phyloP scores from a whole-genome alignment of 169 alveolate species.

The Plasmodium coatneyi region DNA sequence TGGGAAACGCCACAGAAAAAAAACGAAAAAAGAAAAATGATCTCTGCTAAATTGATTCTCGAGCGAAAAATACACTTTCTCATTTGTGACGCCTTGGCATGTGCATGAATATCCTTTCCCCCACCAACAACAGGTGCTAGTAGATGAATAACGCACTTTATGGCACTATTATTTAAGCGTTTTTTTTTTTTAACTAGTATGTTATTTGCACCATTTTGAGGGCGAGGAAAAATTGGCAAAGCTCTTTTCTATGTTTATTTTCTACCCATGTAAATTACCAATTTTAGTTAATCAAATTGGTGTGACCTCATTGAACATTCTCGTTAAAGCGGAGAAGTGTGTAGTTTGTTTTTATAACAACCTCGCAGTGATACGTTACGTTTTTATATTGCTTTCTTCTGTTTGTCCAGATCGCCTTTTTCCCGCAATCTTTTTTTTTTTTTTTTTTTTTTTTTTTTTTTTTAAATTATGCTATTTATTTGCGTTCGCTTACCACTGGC shows the following conservation, averaged over 20 bases:
- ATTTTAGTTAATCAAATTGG: not conserved
- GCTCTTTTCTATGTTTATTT: not conserved
- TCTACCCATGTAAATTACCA: not conserved
- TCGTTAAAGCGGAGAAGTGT: not conserved
- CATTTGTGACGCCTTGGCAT: not conserved
- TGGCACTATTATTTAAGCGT: not conserved
- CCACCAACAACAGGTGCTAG: not conserved
- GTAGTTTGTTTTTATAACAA: not conserved
- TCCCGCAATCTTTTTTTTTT: not conserved
- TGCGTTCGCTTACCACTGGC: not conserved
- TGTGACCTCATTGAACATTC: not conserved
- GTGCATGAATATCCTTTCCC: not conserved
- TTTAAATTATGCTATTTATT: not conserved
- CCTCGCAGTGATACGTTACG: not conserved
- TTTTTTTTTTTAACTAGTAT: not conserved
- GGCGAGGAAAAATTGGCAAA: not conserved
- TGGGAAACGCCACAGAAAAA: not conserved
- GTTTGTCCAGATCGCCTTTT: not conserved
- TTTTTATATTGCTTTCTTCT: not conserved
- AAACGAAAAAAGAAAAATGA: not conserved
- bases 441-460: not conserved
- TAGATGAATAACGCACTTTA: not conserved
- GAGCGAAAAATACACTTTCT: not conserved
- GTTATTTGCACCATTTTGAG: not conserved
- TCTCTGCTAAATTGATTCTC: not conserved